Evolutionary conservation across 2,329 filamentous ascomycete genomes (phyloP), one percentile per base, ranked within the genome.

Genomic region (Colletotrichum sp.): DNA sequence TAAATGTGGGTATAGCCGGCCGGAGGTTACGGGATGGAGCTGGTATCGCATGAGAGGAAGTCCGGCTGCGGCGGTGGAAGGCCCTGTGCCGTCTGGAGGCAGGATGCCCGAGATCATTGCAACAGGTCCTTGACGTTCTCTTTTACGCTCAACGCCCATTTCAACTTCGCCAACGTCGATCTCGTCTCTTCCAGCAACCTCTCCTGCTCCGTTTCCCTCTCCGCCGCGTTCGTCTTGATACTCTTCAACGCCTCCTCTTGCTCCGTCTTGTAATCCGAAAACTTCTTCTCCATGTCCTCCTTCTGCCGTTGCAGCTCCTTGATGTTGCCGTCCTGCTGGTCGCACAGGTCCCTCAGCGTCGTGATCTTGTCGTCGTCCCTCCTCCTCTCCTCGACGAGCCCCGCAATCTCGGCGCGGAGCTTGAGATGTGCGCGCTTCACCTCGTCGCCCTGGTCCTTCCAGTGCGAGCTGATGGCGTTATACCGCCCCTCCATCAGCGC

Each of bases 271-370:
- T 95, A 95, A 63, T 87, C 86, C 65, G 92, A 90, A 84, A 94
- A 94, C 78, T 91, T 86, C 63, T 85, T 85, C 19, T 85, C 84
- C 75, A 95, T 92, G 19, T 90, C 90, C 32, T 91, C 89, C 80
- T 95, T 94, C 80, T 94, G 90, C 65, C 89, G 88, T 74, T 86
- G 85, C 29, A 93, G 85, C 75, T 91, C 88, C 72, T 90, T 90
- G 75, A 94, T 89, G 79, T 95, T 94, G 80, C 90, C 89, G 78
- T 94, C 90, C 82, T 95, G 92, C 84, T 96, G 94, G 78, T 95
- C 93, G 82, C 92, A 93, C 36, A 96, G 88, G 75, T 94, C 92
- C 68, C 92, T 89, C 67, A 95, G 86, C 36, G 90, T 92, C 77
- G 87, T 88, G 79, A 94, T 92, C 84, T 90, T 92, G 81, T 90